Evolutionary conservation across 225 moss, liverwort and hornwort species (phyloP).

Genomic region (Takakia lepidozioides): DNA sequence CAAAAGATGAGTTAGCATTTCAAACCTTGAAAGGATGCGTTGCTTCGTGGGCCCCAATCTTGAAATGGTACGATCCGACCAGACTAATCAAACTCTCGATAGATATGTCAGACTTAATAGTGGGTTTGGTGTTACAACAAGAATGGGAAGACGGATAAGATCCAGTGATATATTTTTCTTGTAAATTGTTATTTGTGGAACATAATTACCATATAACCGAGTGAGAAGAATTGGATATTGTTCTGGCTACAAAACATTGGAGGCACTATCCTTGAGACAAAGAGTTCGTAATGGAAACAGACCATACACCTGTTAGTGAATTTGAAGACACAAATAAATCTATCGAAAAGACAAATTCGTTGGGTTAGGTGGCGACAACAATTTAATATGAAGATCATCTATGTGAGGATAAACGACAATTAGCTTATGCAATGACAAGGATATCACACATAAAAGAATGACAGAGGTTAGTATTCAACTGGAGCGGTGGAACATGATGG

Average conservation of each 20-base stretch:
- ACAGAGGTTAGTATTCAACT: not conserved
- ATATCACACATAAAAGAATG: not conserved
- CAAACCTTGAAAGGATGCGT: too few relatives aligned
- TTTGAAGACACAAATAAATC: not conserved
- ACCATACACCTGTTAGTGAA: not conserved
- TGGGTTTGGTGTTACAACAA: not conserved
- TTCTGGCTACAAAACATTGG: not conserved
- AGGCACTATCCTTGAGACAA: too few relatives aligned
- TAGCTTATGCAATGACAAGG: not conserved
- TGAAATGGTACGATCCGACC: too few relatives aligned
- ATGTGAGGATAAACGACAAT: not conserved
- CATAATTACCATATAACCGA: too few relatives aligned
- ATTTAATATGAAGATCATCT: not conserved
- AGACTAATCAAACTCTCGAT: too few relatives aligned
- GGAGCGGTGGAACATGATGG: not conserved
- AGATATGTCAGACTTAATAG: too few relatives aligned
- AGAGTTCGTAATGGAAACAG: not conserved
- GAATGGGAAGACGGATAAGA: not conserved
- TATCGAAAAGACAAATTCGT: not conserved
- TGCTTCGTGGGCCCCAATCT: too few relatives aligned
- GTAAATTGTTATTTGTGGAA: not conserved
- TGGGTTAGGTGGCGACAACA: too few relatives aligned
- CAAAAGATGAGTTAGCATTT: too few relatives aligned
- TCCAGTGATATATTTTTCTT: too few relatives aligned
- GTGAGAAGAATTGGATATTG: not conserved